phyloP scores from a whole-genome alignment of 306 rosid genomes.

The Cucumis sativus region Cucumber_9930_V3 NC_026655.2:4409501-4410000 shows the following conservation, averaged over 20 bases:
- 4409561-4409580: too few relatives aligned
- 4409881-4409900: constrained; percentile 37
- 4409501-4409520: too few relatives aligned
- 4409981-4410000: constrained; percentile 17
- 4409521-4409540: too few relatives aligned
- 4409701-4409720: neutral
- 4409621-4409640: too few relatives aligned
- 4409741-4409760: neutral
- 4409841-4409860: neutral
- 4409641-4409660: neutral
- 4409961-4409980: constrained; percentile 51
- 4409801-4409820: neutral
- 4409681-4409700: neutral
- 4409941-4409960: constrained; percentile 65
- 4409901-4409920: constrained; percentile 44
- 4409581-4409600: too few relatives aligned
- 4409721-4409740: neutral
- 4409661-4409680: neutral
- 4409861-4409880: constrained; percentile 12
- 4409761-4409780: too few relatives aligned
- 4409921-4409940: constrained; percentile 53
- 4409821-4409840: neutral
- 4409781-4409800: neutral
- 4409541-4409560: too few relatives aligned
- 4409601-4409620: too few relatives aligned